Evolutionary conservation across 441 rosid genomes (phyloP).

Genomic region (Pelargonium australe): DNA sequence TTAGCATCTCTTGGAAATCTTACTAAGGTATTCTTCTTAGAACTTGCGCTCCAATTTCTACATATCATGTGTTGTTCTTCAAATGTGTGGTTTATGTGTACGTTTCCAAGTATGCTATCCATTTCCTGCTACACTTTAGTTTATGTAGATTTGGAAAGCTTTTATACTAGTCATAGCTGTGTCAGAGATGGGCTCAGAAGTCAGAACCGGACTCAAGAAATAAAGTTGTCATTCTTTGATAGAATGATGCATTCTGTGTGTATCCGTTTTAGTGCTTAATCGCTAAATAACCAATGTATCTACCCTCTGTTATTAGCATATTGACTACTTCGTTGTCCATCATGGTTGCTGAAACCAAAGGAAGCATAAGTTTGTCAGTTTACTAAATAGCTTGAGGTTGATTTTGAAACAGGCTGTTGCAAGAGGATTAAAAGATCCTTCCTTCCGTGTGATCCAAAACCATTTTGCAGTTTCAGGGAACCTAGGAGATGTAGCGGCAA

Average conservation of each 20-base stretch:
- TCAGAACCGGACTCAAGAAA: too few relatives aligned
- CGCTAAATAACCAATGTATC: background rate
- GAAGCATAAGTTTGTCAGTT: background rate
- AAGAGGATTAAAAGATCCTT: constrained; percentile 92
- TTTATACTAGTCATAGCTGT: too few relatives aligned
- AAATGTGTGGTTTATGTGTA: background rate
- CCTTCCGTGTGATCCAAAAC: constrained; percentile 83
- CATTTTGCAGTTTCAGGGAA: constrained; percentile 86
- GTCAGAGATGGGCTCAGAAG: too few relatives aligned
- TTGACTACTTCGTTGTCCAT: background rate
- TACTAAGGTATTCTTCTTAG: constrained; percentile 54
- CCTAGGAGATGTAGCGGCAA: constrained; percentile 92
- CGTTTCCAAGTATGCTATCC: background rate
- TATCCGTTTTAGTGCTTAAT: background rate
- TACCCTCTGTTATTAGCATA: background rate
- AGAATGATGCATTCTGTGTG: background rate
- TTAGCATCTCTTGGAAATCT: constrained; percentile 95
- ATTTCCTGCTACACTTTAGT: background rate
- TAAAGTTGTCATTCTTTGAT: too few relatives aligned
- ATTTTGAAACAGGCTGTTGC: constrained; percentile 70
- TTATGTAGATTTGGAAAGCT: too few relatives aligned
- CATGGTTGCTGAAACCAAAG: constrained; percentile 10
- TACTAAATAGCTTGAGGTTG: constrained; percentile 14
- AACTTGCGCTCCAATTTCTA: constrained; percentile 4
- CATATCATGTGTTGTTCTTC: background rate